Evolutionary conservation across 176 grass and related monocot genomes (phyloP).

Genomic region (Avena sativa): DNA sequence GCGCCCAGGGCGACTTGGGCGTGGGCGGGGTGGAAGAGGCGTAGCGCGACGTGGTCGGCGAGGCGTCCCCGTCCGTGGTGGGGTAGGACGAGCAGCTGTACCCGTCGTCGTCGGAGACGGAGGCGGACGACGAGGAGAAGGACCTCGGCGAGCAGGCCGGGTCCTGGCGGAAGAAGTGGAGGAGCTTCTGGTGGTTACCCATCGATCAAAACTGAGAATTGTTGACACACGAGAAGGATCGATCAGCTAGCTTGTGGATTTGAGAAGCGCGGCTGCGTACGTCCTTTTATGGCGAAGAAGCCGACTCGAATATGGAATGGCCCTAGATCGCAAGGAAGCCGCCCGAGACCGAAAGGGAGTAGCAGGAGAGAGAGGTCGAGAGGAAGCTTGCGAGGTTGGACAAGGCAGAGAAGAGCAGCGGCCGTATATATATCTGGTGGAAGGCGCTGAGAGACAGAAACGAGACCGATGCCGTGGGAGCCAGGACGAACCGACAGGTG

Average conservation of each 20-base stretch:
- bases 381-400: conserved; percentile 42
- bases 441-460: neutral
- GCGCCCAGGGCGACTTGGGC: conserved; percentile 44
- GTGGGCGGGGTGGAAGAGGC: conserved; percentile 52
- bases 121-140: conserved; percentile 38
- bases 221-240: neutral
- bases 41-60: conserved; percentile 44
- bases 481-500: conserved; percentile 11
- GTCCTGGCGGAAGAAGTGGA: conserved; percentile 49
- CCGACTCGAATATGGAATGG: neutral
- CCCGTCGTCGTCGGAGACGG: conserved; percentile 45
- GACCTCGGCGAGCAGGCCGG: conserved; percentile 18
- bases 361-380: neutral
- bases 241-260: neutral
- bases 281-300: neutral
- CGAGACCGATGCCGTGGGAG: neutral
- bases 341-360: conserved; percentile 14
- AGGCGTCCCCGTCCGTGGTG: conserved; percentile 12
- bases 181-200: conserved; percentile 45
- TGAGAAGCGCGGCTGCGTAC: too few relatives aligned
- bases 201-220: conserved; percentile 8
- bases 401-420: neutral
- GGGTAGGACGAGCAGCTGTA: conserved; percentile 35
- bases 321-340: conserved; percentile 41
- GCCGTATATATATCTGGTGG: conserved; percentile 31